Evolutionary conservation across 257 asterid species (phyloP).

Genomic region (Solanum ahanhuiri): DNA sequence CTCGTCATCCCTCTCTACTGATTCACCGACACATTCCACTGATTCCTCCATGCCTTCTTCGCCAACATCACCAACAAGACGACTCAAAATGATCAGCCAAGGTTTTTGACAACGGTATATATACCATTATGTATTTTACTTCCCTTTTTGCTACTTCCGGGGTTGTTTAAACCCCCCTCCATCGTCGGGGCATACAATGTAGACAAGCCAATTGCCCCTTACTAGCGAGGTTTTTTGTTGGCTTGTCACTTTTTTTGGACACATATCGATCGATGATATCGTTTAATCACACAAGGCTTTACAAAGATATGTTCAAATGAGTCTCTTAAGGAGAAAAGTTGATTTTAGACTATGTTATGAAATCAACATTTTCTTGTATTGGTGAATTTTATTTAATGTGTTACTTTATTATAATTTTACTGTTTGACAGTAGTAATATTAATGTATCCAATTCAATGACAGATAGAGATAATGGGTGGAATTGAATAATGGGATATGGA

Average conservation of each 20-base stretch:
- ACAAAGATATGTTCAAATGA: background rate
- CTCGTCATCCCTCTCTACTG: background rate
- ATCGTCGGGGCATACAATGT: background rate
- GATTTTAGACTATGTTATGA: background rate
- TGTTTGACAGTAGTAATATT: background rate
- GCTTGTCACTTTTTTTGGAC: slow-evolving; percentile 26
- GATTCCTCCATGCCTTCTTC: slow-evolving; percentile 24
- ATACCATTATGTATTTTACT: background rate
- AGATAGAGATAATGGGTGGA: slow-evolving; percentile 27
- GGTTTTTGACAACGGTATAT: background rate
- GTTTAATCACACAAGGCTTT: background rate
- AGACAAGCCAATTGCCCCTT: slow-evolving; percentile 7
- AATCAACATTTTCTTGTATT: background rate
- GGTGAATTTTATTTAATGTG: background rate
- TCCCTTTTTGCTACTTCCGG: background rate
- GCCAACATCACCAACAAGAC: slow-evolving; percentile 35
- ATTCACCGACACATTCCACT: background rate
- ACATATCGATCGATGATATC: background rate
- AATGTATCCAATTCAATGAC: slow-evolving; percentile 11
- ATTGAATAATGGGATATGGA: slow-evolving; percentile 19
- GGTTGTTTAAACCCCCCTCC: background rate
- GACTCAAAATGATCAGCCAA: slow-evolving; percentile 19
- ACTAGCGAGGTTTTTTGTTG: slow-evolving; percentile 21
- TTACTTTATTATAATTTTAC: background rate
- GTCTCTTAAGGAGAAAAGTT: background rate